phyloP scores from a whole-genome alignment of 2,329 filamentous ascomycete species.

The Clonostachys chloroleuca region DNA sequence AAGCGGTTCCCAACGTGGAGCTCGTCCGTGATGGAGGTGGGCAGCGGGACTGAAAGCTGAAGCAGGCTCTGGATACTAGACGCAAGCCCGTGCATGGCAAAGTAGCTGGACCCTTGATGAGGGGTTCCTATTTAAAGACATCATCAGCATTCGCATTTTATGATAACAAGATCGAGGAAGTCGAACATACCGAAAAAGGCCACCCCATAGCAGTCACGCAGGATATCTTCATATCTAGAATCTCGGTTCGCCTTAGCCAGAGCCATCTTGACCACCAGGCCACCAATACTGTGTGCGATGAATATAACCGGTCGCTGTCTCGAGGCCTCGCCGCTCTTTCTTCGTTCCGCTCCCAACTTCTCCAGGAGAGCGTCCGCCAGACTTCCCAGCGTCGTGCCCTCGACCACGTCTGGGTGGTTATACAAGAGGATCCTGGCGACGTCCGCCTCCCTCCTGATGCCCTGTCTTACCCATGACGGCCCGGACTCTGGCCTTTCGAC shows the following conservation, averaged over 20 bases:
- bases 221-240: conserved; percentile 32
- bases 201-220: conserved; percentile 54
- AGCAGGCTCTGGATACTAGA: conserved; percentile 48
- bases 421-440: conserved; percentile 47
- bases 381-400: conserved; percentile 33
- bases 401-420: conserved; percentile 35
- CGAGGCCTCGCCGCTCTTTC: conserved; percentile 15
- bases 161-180: neutral
- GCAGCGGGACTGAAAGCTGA: conserved; percentile 44
- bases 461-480: conserved; percentile 48
- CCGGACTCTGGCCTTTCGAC: conserved; percentile 4
- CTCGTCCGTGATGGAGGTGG: conserved; percentile 41
- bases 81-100: conserved; percentile 53
- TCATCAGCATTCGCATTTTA: neutral
- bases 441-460: conserved; percentile 40
- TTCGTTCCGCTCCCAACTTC: conserved; percentile 29
- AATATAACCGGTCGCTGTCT: conserved; percentile 49
- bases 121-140: conserved; percentile 43
- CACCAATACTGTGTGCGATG: conserved; percentile 57
- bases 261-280: conserved; percentile 53
- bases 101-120: conserved; percentile 59
- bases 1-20: conserved; percentile 44
- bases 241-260: conserved; percentile 40
- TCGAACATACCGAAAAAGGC: conserved; percentile 50
- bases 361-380: conserved; percentile 42